phyloP scores from a whole-genome alignment of 2,329 filamentous ascomycete genomes.

The Colletotrichum sp. region DNA sequence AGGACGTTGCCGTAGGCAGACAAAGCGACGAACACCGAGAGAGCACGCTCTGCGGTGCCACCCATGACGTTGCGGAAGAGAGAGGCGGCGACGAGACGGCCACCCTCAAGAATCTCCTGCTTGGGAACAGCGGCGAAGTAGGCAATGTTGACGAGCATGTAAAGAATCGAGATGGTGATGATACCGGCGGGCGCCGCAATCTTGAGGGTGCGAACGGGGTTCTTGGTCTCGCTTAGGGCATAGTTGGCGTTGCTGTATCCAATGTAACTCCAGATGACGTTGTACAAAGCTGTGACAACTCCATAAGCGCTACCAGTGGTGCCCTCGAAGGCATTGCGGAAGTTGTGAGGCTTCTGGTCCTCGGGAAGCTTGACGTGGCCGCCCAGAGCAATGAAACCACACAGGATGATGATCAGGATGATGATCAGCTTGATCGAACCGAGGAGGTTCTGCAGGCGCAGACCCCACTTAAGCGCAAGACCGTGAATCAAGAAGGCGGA shows the following conservation, averaged over 20 bases:
- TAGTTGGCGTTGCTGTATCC: slow-evolving; percentile 75
- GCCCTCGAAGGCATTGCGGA: slow-evolving; percentile 67
- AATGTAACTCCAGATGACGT: slow-evolving; percentile 74
- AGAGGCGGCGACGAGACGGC: slow-evolving; percentile 57
- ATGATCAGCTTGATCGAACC: slow-evolving; percentile 71
- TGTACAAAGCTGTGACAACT: slow-evolving; percentile 73
- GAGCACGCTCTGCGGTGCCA: slow-evolving; percentile 56
- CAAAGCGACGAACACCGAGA: slow-evolving; percentile 70
- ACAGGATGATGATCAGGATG: slow-evolving; percentile 68
- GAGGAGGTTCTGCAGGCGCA: slow-evolving; percentile 70
- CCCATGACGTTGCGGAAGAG: slow-evolving; percentile 64
- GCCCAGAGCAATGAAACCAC: slow-evolving; percentile 65
- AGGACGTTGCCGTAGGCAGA: slow-evolving; percentile 73
- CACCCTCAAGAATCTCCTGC: slow-evolving; percentile 55
- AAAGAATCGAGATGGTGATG: slow-evolving; percentile 61
- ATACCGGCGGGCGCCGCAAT: slow-evolving; percentile 68
- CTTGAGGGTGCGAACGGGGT: slow-evolving; percentile 68
- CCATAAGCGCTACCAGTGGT: slow-evolving; percentile 71
- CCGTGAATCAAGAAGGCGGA: slow-evolving; percentile 70
- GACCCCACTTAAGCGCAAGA: slow-evolving; percentile 66
- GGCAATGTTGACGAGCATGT: slow-evolving; percentile 71
- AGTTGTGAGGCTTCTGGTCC: slow-evolving; percentile 64
- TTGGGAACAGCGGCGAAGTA: slow-evolving; percentile 67
- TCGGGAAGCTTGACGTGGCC: slow-evolving; percentile 59
- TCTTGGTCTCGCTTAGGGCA: slow-evolving; percentile 67